Evolutionary conservation across 768 basidiomycete genomes (phyloP), one percentile per base, ranked within the genome.

Genomic region (Lentinula sp.): DNA sequence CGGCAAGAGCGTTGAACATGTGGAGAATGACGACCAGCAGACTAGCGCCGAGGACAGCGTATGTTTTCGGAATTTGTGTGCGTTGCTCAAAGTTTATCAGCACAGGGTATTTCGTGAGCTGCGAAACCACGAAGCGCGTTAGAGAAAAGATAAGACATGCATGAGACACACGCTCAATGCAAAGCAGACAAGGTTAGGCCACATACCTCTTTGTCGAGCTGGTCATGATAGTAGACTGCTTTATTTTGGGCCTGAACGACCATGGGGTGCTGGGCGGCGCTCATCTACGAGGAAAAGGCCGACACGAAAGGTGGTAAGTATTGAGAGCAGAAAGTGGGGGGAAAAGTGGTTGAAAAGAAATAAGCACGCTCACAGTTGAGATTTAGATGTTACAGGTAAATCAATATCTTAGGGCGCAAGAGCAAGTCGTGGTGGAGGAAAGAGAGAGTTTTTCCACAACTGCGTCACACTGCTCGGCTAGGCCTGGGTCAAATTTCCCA

Each of bases 201-300:
- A 77, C 84, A 42, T 48, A 94, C 95, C 90, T 98, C 95, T 75
- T 97, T 97, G 81, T 98, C 96, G 70, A 98, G 89, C 81, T 95
- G 91, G 75, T 72, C 77, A 70, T 93, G 76, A 73, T 97, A 93
- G 77, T 88, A 84, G 67, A 80, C 80, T 63, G 86, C 90, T 81
- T 89, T 91, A 73, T 84, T 87, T 76, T 90, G 87, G 28, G 85
- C 93, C 76, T 95, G 91, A 68, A 90, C 66, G 78, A 88, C 86
- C 68, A 87, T 80, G 36, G 95, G 94, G 79, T 96, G 95, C 71
- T 90, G 85, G 28, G 86, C 75, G 62, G 90, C 85, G 66, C 91
- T 91, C 90, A 92, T 92, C 75, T 81, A 66, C 50, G 36, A 39
- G 37, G 16, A 57, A 56, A 59, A 52, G 45, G 15, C 32, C 15